Conservation (phyloP, 441 rosid species). For the Pelargonium citronellum region DNA sequence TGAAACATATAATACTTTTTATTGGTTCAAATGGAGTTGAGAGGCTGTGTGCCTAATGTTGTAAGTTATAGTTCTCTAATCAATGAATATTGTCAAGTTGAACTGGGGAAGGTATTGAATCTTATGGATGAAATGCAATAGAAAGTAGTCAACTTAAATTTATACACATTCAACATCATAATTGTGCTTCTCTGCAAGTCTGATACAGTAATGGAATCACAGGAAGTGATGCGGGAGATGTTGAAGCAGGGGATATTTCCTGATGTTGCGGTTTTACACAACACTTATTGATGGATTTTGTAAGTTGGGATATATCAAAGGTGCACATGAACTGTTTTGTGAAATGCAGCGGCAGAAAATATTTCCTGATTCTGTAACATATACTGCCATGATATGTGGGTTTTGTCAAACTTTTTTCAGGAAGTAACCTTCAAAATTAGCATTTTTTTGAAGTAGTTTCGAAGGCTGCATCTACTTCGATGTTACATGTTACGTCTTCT, state of each 20-base stretch:
- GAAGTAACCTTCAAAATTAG: no score
- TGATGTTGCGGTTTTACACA: constrained; percentile 62
- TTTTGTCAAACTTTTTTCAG: constrained; percentile 54
- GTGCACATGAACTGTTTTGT: constrained; percentile 46
- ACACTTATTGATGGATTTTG: constrained; percentile 76
- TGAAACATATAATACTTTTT: constrained; percentile 61
- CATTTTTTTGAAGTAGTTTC: no score
- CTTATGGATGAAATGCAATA: constrained; percentile 63
- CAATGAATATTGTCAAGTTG: constrained; percentile 62
- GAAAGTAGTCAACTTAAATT: constrained; percentile 61
- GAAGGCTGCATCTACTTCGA: no score
- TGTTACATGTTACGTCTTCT: no score
- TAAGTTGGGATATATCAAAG: constrained; percentile 45
- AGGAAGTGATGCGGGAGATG: constrained; percentile 59
- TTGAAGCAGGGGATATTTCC: constrained; percentile 41
- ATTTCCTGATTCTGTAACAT: constrained; percentile 57
- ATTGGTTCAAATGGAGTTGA: constrained; percentile 58
- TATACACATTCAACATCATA: constrained; percentile 59
- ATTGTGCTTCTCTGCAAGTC: constrained; percentile 50
- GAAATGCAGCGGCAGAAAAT: constrained; percentile 50
- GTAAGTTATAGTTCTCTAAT: constrained; percentile 72
- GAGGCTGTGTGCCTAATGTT: constrained; percentile 66
- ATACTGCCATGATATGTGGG: constrained; percentile 67
- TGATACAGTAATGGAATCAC: constrained; percentile 52
- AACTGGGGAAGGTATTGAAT: constrained; percentile 41